phyloP scores from a whole-genome alignment of 1,284 basidiomycete genomes.

The Gomphus bonarii region DNA sequence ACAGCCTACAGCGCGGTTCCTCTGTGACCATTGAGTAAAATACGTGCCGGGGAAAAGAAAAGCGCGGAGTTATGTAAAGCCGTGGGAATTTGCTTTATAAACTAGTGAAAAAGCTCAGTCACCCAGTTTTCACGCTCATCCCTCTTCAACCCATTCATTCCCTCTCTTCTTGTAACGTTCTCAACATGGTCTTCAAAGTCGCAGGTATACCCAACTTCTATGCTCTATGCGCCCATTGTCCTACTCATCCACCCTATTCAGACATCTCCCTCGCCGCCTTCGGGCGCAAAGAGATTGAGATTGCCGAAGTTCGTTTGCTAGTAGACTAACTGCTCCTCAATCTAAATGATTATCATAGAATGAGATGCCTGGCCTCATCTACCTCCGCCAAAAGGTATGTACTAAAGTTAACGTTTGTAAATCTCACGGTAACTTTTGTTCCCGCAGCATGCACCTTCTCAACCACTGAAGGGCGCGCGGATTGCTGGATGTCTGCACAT shows the following conservation, averaged over 20 bases:
- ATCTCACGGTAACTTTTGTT: slow-evolving; percentile 17
- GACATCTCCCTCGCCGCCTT: slow-evolving; percentile 95
- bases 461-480: slow-evolving; percentile 92
- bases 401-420: background rate
- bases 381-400: slow-evolving; percentile 71
- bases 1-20: slow-evolving; percentile 39
- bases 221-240: background rate
- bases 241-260: slow-evolving; percentile 19
- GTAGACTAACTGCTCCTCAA: slow-evolving; percentile 5
- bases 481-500: slow-evolving; percentile 98
- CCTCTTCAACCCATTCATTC: slow-evolving; percentile 20
- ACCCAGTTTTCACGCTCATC: slow-evolving; percentile 22
- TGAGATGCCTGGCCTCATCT: slow-evolving; percentile 93
- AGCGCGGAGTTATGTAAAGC: slow-evolving; percentile 1
- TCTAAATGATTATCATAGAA: slow-evolving; percentile 34
- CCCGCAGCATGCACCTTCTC: slow-evolving; percentile 65
- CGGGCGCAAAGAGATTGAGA: slow-evolving; percentile 97
- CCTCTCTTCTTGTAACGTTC: slow-evolving; percentile 17
- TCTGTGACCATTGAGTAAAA: background rate
- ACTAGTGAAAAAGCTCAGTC: slow-evolving; percentile 5
- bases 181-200: slow-evolving; percentile 75
- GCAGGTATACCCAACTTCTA: slow-evolving; percentile 41
- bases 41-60: background rate
- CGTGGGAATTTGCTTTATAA: slow-evolving; percentile 14
- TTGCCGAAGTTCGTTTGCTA: slow-evolving; percentile 67